Conservation (phyloP, 2,329 filamentous ascomycete genomes). For the Emydomyces testavorans region DNA sequence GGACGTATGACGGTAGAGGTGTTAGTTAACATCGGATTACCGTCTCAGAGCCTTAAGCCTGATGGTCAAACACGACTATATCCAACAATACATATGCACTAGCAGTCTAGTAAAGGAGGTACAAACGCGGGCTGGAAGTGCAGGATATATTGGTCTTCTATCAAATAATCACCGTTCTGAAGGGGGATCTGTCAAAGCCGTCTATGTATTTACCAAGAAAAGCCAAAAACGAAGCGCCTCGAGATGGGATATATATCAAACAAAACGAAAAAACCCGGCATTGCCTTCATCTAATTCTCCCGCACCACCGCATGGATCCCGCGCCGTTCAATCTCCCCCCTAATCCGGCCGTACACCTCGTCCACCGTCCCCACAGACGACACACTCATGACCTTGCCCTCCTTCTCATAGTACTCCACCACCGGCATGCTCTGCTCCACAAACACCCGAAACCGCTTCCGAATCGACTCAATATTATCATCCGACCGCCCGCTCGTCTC, state of each 20-base stretch:
- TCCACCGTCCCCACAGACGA: slow-evolving; percentile 58
- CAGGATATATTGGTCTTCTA: neutral
- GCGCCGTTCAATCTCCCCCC: slow-evolving; percentile 36
- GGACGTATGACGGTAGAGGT: no score
- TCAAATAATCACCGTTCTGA: neutral
- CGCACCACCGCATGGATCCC: slow-evolving; percentile 26
- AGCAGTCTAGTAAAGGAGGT: neutral
- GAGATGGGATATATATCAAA: neutral
- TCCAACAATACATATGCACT: no score
- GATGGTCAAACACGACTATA: no score
- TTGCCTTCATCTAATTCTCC: slow-evolving; percentile 11
- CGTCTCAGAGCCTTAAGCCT: no score
- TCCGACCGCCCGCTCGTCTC: slow-evolving; percentile 86
- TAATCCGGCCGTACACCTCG: slow-evolving; percentile 48
- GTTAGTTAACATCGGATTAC: no score
- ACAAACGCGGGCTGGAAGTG: neutral
- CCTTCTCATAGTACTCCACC: slow-evolving; percentile 66
- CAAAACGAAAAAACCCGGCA: neutral
- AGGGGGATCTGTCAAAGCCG: no score
- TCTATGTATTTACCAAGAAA: neutral
- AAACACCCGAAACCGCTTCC: slow-evolving; percentile 91
- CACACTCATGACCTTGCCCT: slow-evolving; percentile 70
- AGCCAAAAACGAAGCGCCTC: neutral
- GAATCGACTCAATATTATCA: slow-evolving; percentile 90
- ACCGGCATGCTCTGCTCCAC: slow-evolving; percentile 97